Base-by-base conservation (phyloP, 73 alveolate genomes). In the Stentor roeselii region DNA sequence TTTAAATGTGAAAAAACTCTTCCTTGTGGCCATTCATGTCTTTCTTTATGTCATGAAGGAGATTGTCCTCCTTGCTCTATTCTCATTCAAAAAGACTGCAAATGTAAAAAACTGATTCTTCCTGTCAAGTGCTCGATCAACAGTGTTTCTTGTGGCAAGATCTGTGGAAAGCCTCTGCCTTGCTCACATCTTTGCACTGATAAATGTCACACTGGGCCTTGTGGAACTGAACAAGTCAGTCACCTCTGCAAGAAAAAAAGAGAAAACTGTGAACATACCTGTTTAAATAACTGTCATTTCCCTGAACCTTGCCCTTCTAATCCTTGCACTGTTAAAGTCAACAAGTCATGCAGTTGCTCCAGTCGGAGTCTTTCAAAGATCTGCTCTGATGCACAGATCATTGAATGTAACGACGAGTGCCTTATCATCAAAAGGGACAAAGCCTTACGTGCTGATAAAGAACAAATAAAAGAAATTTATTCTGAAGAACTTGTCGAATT, bases 21-120 rank as follows among this genome's bases (percentile, higher is more conserved):
- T 31, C 90, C 90, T 3, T 90, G 95, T 76, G 96, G 94, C 31
- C 96, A 91, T 60, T 82, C 3, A 15, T 91, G 96, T 88, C 50
- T 36, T 1, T 31, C 59, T 3, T 78, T 59, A 6, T 91, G 96
- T 67, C 96, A 91, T 78, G 74, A 74, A 1, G 94, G 93, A 3
- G 83, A 86, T 37, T 89, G 94, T 75, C 94, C 96, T 3, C 85
- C 92, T 1, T 91, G 96, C 83, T 42, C 85, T 27, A 89, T 50
- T 15, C 39, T 60, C 35, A 92, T 91, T 0, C 82, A 85, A 38
- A 91, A 84, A 76, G 80, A 32, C 27, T 91, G 96, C 86, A 75
- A 75, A 37, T 91, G 96, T 59, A 91, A 93, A 0, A 60, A 86
- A 39, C 86, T 78, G 87, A 59, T 42, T n/a, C 67, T 83, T 83